Percentiles rank a stretch among this genome's conserved stretches.
phyloP scores from a whole-genome alignment of 495 filamentous ascomycete species.

The Aspergillus baeticus region DNA sequence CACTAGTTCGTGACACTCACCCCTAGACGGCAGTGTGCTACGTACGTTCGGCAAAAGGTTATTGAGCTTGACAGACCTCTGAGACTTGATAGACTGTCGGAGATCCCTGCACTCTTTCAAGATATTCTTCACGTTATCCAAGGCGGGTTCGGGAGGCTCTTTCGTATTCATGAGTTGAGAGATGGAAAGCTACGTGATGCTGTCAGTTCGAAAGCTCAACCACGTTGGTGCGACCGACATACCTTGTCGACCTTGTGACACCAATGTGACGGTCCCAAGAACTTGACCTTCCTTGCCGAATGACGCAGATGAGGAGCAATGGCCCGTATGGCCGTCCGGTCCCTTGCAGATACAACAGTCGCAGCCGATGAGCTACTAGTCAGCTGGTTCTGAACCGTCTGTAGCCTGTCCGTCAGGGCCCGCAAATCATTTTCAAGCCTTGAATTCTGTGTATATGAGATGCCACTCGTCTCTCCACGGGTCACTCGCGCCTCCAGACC shows the following conservation, averaged over 20 bases:
- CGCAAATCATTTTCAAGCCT: background rate
- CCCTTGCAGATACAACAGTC: background rate
- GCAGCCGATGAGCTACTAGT: background rate
- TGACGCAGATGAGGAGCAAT: slow-evolving; percentile 15
- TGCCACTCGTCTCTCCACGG: background rate
- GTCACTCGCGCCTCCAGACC: slow-evolving; percentile 1
- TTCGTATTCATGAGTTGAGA: slow-evolving; percentile 7
- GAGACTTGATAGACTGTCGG: slow-evolving; percentile 19
- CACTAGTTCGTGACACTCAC: slow-evolving; percentile 39
- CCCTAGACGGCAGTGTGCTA: slow-evolving; percentile 17
- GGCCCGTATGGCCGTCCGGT: background rate
- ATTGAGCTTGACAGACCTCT: slow-evolving; percentile 14
- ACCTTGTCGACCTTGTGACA: slow-evolving; percentile 39
- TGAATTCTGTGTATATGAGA: background rate
- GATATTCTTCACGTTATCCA: slow-evolving; percentile 9
- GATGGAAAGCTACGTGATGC: slow-evolving; percentile 11
- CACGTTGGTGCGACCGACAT: slow-evolving; percentile 2
- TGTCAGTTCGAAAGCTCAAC: background rate
- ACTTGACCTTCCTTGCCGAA: slow-evolving; percentile 34
- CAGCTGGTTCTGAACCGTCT: background rate
- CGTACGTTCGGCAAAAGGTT: slow-evolving; percentile 21
- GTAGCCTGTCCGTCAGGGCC: background rate
- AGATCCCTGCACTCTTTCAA: slow-evolving; percentile 22
- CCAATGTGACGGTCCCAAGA: slow-evolving; percentile 41
- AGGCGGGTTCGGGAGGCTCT: slow-evolving; percentile 14